Percentiles rank a stretch among this genome's conserved stretches.
Evolutionary conservation across 2,329 filamentous ascomycete genomes (phyloP).

Genomic region (Lasiodiplodia theobromae): DNA sequence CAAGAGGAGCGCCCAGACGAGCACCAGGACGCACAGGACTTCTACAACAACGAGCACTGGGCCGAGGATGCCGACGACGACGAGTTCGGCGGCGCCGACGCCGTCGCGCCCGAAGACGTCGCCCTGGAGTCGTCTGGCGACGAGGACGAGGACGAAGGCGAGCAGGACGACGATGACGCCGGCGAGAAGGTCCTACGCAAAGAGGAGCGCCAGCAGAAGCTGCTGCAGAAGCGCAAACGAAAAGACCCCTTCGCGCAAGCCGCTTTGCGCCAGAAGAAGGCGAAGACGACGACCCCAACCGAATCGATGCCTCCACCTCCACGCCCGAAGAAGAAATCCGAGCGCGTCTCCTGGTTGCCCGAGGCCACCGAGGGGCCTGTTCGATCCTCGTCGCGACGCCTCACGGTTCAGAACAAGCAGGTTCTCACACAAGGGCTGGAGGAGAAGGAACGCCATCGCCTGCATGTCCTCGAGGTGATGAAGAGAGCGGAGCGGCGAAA

Average conservation of each 20-base stretch:
- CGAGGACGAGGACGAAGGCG: slow-evolving; percentile 78
- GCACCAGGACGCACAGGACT: slow-evolving; percentile 43
- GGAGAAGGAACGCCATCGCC: slow-evolving; percentile 72
- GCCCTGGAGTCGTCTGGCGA: slow-evolving; percentile 83
- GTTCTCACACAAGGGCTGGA: slow-evolving; percentile 72
- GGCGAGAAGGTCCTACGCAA: slow-evolving; percentile 88
- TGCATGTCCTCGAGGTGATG: slow-evolving; percentile 73
- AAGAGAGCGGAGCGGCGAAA: slow-evolving; percentile 67
- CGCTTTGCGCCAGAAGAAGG: slow-evolving; percentile 49
- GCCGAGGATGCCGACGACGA: slow-evolving; percentile 69
- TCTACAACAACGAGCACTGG: slow-evolving; percentile 59
- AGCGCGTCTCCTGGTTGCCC: slow-evolving; percentile 74
- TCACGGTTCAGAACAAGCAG: slow-evolving; percentile 68
- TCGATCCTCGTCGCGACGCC: slow-evolving; percentile 67
- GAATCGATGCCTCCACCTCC: slow-evolving; percentile 46
- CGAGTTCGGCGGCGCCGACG: slow-evolving; percentile 49
- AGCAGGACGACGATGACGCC: slow-evolving; percentile 72
- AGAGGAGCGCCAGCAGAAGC: slow-evolving; percentile 71
- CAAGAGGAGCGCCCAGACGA: slow-evolving; percentile 49
- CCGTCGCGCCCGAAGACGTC: slow-evolving; percentile 70
- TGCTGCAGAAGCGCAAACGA: slow-evolving; percentile 78
- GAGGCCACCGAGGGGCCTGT: slow-evolving; percentile 67
- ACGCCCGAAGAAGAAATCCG: slow-evolving; percentile 70
- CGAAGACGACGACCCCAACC: slow-evolving; percentile 51
- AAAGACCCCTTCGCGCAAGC: slow-evolving; percentile 47